phyloP scores from a whole-genome alignment of 345 rosid species.

The Linum trigynum region DNA sequence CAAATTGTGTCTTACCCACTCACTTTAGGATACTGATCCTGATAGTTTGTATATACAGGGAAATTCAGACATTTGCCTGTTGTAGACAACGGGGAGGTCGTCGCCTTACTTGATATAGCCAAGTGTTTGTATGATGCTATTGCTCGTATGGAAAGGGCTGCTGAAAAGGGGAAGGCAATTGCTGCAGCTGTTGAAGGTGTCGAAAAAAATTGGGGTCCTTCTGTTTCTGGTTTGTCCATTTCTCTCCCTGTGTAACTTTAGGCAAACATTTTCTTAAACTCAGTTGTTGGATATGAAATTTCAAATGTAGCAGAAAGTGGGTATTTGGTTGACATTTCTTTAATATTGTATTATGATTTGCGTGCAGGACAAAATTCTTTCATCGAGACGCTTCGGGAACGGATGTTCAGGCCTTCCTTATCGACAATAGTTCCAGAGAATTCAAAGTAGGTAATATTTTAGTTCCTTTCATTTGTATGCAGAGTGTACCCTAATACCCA shows the following conservation, averaged over 20 bases:
- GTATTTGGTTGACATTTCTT: background rate
- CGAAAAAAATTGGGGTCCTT: conserved; percentile 85
- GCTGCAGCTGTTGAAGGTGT: conserved; percentile 99
- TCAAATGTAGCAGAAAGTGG: background rate
- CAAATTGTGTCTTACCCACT: background rate
- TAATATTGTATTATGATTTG: conserved; percentile 4
- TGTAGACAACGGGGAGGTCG: conserved; percentile 96
- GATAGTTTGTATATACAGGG: conserved; percentile 36
- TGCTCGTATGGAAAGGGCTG: conserved; percentile 98
- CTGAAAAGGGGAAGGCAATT: conserved; percentile 97
- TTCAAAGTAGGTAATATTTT: conserved; percentile 95
- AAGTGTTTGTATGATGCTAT: conserved; percentile 97
- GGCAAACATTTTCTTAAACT: background rate
- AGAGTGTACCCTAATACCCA: background rate
- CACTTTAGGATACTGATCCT: conserved; percentile 8
- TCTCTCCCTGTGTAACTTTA: background rate
- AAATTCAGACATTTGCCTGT: conserved; percentile 98
- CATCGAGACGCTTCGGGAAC: conserved; percentile 80
- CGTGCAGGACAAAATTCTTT: conserved; percentile 70
- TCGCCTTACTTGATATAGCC: conserved; percentile 93
- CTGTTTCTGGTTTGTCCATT: conserved; percentile 56
- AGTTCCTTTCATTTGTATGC: conserved; percentile 14
- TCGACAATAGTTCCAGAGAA: conserved; percentile 77
- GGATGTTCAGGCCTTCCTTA: conserved; percentile 86
- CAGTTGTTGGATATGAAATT: background rate